phyloP scores from a whole-genome alignment of 2,329 filamentous ascomycete genomes.

The Myriosclerotinia curreyana region DNA sequence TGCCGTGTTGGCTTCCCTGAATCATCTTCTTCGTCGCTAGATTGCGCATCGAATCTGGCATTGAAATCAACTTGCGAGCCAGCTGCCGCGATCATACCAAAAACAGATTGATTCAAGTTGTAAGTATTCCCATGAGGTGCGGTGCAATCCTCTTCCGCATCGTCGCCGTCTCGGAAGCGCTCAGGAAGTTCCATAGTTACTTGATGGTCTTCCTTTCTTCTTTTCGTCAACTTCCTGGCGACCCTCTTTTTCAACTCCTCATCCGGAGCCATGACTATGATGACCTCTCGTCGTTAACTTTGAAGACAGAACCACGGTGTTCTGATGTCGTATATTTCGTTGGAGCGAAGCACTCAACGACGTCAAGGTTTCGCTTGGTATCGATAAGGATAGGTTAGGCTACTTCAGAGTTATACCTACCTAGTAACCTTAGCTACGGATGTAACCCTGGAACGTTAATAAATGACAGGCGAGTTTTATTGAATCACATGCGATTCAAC shows the following conservation, averaged over 20 bases:
- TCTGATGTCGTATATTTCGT: conserved; percentile 5
- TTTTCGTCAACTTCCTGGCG: conserved; percentile 45
- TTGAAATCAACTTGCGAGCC: conserved; percentile 81
- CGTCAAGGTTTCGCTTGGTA: conserved; percentile 6
- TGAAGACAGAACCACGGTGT: not conserved
- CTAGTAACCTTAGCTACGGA: no score
- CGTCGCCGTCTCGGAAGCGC: conserved; percentile 55
- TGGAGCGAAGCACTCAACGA: not conserved
- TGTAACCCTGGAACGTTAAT: conserved; percentile 3
- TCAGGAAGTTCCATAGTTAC: conserved; percentile 54
- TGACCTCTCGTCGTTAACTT: conserved; percentile 1
- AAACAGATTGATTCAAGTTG: conserved; percentile 85
- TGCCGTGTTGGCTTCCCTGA: conserved; percentile 28
- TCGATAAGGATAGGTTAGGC: conserved; percentile 20
- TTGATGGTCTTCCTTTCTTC: conserved; percentile 43
- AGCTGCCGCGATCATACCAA: conserved; percentile 86
- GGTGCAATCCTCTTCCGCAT: conserved; percentile 59
- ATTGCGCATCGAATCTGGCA: conserved; percentile 72
- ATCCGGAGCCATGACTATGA: conserved; percentile 40
- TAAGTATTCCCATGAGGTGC: conserved; percentile 49
- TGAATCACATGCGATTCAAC: conserved; percentile 11
- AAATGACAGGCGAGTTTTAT: not conserved
- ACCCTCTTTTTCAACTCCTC: conserved; percentile 44
- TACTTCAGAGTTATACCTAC: conserved; percentile 5
- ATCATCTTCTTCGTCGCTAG: conserved; percentile 64